Evolutionary conservation across 192 early-diverging fungal genomes (phyloP), one percentile per base, ranked within the genome.

Genomic region (Pilaira anomala): DNA sequence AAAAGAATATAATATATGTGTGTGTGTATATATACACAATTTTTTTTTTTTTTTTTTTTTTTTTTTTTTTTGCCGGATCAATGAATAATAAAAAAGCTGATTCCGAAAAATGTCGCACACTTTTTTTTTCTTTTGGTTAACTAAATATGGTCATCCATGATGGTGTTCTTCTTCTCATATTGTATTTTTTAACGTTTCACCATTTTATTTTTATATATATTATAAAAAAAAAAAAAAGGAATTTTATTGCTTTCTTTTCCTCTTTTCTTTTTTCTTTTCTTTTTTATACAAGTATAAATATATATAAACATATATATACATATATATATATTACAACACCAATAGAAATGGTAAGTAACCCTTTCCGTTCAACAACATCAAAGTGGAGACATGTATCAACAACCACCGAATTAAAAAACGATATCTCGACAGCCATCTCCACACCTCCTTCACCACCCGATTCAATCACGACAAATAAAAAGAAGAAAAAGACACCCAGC

Each of bases 341-440:
- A 9, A 26, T 56, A n/a, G 9, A 36, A 36, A 26, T 22, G 24
- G 54, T 56, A 8, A 56, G 33, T 56, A 56, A 39, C 33, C 54
- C 33, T 33, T 41, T 57, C 55, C 33, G 56, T 22, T 58, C 56
- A 36, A 6, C 33, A 6, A 40, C 5, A 40, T 12, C 39, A 55
- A 58, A 58, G 25, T 42, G 39, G 56, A 39, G 56, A 41, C 56
- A 58, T 26, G n/a, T 16, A 36, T 58, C 56, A 16, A 58, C 36
- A 13, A 42, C 56, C 2, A 58, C 40, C 33, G 56, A 58, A 33
- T 39, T 39, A 58, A 33, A 33, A 1, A 26, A 5, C 56, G 41
- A 40, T 39, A 42, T 18, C 44, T 19, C 56, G 13, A 24, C 18
- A 40, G 40, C 41, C 13, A 39, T 42, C 12, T 29, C 53, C 57